phyloP scores from a whole-genome alignment of 257 asterid species.

The Verbena officinalis region DNA sequence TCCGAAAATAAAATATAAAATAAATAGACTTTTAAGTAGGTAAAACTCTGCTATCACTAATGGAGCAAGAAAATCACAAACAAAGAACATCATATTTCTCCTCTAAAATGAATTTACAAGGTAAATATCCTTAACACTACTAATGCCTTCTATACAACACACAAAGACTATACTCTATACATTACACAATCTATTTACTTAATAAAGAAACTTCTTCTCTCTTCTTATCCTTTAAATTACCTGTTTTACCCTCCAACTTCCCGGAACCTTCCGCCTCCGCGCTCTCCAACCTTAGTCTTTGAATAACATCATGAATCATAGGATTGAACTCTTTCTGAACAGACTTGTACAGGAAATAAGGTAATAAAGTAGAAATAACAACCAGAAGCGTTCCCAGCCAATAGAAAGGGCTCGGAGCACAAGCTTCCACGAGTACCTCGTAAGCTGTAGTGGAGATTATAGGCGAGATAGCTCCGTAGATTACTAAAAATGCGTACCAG shows the following conservation, averaged over 20 bases:
- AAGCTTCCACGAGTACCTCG: slow-evolving; percentile 71
- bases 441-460: slow-evolving; percentile 65
- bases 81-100: slow-evolving; percentile 11
- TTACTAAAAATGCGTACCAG: slow-evolving; percentile 73
- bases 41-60: slow-evolving; percentile 12
- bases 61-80: neutral
- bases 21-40: too few species aligned
- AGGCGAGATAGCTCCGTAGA: slow-evolving; percentile 70
- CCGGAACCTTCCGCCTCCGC: slow-evolving; percentile 30
- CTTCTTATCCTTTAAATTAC: slow-evolving; percentile 28
- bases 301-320: slow-evolving; percentile 77
- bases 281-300: slow-evolving; percentile 36
- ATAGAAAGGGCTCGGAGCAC: slow-evolving; percentile 78
- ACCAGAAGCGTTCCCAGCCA: slow-evolving; percentile 71
- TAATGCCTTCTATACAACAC: slow-evolving; percentile 18
- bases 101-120: slow-evolving; percentile 4
- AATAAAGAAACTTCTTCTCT: slow-evolving; percentile 36
- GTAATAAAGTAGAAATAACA: slow-evolving; percentile 63
- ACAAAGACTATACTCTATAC: slow-evolving; percentile 16
- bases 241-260: slow-evolving; percentile 25
- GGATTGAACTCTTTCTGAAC: slow-evolving; percentile 72
- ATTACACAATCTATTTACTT: slow-evolving; percentile 33
- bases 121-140: neutral
- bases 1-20: too few species aligned
- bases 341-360: slow-evolving; percentile 63